Percentiles rank a stretch among this genome's conserved stretches.
These are phyloP conservation scores for Penicillium sp. DNA, from an alignment of 2,329 filamentous ascomycete genomes.

Conservation along the genomic window DNA sequence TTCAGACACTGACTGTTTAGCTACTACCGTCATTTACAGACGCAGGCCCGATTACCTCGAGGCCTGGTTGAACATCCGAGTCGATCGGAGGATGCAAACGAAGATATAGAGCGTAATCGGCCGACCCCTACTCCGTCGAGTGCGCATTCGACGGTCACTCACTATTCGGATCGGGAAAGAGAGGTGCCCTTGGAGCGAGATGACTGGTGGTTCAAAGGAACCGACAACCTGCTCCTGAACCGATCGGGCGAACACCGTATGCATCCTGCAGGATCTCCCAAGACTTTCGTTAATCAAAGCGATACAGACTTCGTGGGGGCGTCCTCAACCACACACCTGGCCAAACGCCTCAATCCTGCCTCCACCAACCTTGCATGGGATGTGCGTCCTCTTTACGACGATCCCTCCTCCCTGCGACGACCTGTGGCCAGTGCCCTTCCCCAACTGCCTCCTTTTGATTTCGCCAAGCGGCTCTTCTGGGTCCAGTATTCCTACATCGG, in stretches of 20 bases:
- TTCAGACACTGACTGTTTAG: conserved; percentile 2
- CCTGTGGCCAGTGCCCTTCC: conserved; percentile 30
- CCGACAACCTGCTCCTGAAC: conserved; percentile 36
- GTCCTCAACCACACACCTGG: conserved; percentile 36
- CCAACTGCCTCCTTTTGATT: conserved; percentile 50
- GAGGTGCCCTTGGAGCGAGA: conserved; percentile 32
- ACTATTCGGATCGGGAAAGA: conserved; percentile 11
- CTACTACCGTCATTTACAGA: conserved; percentile 35
- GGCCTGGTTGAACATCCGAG: conserved; percentile 6
- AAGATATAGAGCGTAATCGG: conserved; percentile 1
- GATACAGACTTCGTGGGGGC: conserved; percentile 34
- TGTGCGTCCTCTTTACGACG: conserved; percentile 36
- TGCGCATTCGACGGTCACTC: conserved; percentile 16
- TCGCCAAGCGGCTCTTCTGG: conserved; percentile 51
- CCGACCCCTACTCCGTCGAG: conserved; percentile 7
- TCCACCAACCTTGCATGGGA: conserved; percentile 37
- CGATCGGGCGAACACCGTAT: conserved; percentile 37
- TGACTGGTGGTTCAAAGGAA: conserved; percentile 42
- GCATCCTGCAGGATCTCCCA: background rate
- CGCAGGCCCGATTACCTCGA: conserved; percentile 26
- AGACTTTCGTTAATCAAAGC: background rate
- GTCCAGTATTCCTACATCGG: conserved; percentile 58
- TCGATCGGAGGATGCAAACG: background rate
- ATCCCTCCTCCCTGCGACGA: conserved; percentile 31
- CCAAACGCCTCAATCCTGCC: conserved; percentile 35